Conservation (phyloP, 2,329 filamentous ascomycete species). For the Diaporthe sp. region DNA sequence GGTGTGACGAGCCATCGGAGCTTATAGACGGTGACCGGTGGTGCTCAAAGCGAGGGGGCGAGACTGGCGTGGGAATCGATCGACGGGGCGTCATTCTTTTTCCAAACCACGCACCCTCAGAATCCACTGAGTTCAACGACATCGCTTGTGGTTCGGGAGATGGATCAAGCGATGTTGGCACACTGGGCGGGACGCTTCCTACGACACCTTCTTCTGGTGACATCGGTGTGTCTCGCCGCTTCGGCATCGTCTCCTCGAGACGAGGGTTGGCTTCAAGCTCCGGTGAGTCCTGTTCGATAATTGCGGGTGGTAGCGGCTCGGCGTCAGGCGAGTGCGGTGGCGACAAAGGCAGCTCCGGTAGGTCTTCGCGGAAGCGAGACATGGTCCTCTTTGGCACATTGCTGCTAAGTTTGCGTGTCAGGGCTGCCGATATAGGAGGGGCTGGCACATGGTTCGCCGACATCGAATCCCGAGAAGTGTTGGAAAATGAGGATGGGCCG, state of each 20-base stretch:
- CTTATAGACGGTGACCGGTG: constrained; percentile 48
- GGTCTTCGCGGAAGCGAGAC: constrained; percentile 92
- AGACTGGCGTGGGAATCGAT: constrained; percentile 51
- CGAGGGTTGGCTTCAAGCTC: constrained; percentile 37
- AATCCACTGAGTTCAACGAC: constrained; percentile 94
- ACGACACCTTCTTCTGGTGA: constrained; percentile 37
- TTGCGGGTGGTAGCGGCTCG: constrained; percentile 53
- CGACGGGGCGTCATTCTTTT: constrained; percentile 54
- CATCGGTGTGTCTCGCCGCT: constrained; percentile 41
- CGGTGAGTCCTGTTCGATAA: constrained; percentile 43
- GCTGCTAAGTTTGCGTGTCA: constrained; percentile 53
- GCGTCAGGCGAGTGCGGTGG: constrained; percentile 86
- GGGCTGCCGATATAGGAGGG: constrained; percentile 48
- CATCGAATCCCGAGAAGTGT: constrained; percentile 92
- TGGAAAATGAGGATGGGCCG: constrained; percentile 85
- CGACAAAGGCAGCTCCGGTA: constrained; percentile 89
- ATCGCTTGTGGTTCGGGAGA: constrained; percentile 78
- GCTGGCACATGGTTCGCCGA: constrained; percentile 55
- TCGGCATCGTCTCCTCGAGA: constrained; percentile 50
- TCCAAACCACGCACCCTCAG: constrained; percentile 91
- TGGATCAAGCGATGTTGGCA: constrained; percentile 50
- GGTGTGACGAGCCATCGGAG: constrained; percentile 54
- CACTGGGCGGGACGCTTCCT: constrained; percentile 28
- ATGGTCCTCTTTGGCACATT: constrained; percentile 81
- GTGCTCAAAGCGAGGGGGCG: constrained; percentile 52